Evolutionary conservation across 2,329 filamentous ascomycete species (phyloP), one percentile per base, ranked within the genome.

Genomic region (Zymoseptoria passerinii): DNA sequence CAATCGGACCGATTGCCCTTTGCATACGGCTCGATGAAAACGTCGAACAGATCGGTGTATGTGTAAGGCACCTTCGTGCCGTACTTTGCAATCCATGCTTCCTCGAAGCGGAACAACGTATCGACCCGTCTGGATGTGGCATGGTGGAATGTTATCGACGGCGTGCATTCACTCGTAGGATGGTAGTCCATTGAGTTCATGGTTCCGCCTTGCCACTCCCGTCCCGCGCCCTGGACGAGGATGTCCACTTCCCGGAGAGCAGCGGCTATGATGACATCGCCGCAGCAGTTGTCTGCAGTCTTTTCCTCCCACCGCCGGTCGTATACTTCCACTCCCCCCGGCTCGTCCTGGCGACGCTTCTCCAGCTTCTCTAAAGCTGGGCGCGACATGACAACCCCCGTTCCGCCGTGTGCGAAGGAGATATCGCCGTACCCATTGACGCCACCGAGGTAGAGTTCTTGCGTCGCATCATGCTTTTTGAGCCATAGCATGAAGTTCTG

Each of bases 231-330:
- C 23, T 73, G 77, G 58, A 83, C 60, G 3, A 71, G 67, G 10
- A 83, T 73, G 1, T 75, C 76, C 28, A 73, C 75, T 35, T 78
- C 73, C 60, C 73, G 73, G 56, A 82, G 66, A 6, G 75, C 77
- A 68, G 75, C 79, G 1, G 80, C 80, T 8, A 82, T 65, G 8
- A 82, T 74, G 48, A 77, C 79, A 57, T 83, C 80, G n/a, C 80
- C 80, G 58, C 80, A 82, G 66, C 78, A 82, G 58, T 83, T 80
- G 7, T 72, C 63, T 44, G 70, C 69, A 18, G 80, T 71, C 35
- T 74, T 58, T 28, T 75, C 70, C 55, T 78, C 72, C 74, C 77
- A 81, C n/a, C 61, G 57, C 51, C 62, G 59, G 56, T 72, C 71
- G 58, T 71, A 73, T 20, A 59, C 53, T 23, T 65, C 65, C 48